A percentile compares a stretch with the other conserved stretches of the same genome.
These are phyloP conservation scores for Cylindricascospora bacillispora DNA, from an alignment of 1,139 yeast genomes.

Conservation along the genomic window DNA sequence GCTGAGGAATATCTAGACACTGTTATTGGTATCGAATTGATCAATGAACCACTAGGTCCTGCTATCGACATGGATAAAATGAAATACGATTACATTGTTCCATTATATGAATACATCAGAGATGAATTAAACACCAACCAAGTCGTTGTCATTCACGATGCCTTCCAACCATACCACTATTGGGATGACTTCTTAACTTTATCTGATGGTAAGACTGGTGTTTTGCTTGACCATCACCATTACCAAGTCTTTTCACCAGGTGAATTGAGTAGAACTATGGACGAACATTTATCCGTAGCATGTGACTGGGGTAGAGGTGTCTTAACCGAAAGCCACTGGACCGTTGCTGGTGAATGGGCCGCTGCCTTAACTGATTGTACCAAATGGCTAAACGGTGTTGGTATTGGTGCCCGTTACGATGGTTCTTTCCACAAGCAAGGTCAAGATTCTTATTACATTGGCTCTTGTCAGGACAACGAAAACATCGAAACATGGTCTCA, in stretches of 20 bases:
- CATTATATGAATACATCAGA: constrained; percentile 28
- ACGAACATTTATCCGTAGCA: constrained; percentile 49
- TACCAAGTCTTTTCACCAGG: constrained; percentile 72
- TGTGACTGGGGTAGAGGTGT: constrained; percentile 49
- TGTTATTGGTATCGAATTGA: constrained; percentile 69
- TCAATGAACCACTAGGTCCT: constrained; percentile 89
- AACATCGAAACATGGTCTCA: constrained; percentile 50
- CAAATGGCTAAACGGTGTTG: constrained; percentile 83
- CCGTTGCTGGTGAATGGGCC: constrained; percentile 81
- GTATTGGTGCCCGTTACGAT: constrained; percentile 75
- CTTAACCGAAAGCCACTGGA: constrained; percentile 52
- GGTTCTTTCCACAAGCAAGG: constrained; percentile 37
- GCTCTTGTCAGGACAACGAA: constrained; percentile 50
- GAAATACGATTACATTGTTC: constrained; percentile 37
- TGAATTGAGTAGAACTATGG: constrained; percentile 43
- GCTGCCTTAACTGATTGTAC: constrained; percentile 94
- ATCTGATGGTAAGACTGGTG: constrained; percentile 40
- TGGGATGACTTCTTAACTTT: constrained; percentile 44
- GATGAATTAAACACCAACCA: constrained; percentile 20
- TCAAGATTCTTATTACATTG: constrained; percentile 39
- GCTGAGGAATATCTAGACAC: constrained; percentile 49
- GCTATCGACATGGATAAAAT: constrained; percentile 45
- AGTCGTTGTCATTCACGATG: constrained; percentile 30
- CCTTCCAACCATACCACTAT: constrained; percentile 50
- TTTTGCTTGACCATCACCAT: constrained; percentile 79